Evolutionary conservation across 305 asterid species (phyloP).

Genomic region (Rubia peregrina): DNA sequence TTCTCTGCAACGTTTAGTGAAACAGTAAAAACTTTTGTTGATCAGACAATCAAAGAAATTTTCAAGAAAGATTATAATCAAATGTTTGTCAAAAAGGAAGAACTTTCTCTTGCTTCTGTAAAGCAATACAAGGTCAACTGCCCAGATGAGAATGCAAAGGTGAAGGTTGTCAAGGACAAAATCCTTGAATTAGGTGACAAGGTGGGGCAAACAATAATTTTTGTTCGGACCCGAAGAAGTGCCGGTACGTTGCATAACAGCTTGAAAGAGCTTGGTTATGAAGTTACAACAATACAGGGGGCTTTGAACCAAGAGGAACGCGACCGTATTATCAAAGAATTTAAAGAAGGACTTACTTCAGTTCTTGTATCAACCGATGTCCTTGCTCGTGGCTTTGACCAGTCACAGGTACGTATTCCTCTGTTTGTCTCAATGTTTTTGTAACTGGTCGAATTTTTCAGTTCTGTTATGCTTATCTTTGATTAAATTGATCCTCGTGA

Average conservation of each 20-base stretch:
- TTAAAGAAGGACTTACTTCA: constrained; percentile 83
- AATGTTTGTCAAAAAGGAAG: constrained; percentile 87
- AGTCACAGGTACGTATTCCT: constrained; percentile 49
- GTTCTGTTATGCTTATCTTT: neutral
- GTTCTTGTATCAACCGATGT: constrained; percentile 90
- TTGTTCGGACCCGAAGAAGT: constrained; percentile 51
- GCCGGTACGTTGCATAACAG: constrained; percentile 52
- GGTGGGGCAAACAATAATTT: constrained; percentile 85
- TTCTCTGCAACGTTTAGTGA: constrained; percentile 92
- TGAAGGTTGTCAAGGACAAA: constrained; percentile 65
- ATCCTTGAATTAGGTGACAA: constrained; percentile 80
- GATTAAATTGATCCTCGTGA: neutral
- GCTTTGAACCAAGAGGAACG: constrained; percentile 61
- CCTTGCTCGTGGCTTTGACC: constrained; percentile 96
- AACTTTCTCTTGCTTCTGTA: constrained; percentile 67
- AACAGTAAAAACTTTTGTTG: constrained; percentile 55
- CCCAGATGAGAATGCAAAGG: constrained; percentile 81
- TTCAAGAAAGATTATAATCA: constrained; percentile 65
- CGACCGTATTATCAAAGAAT: constrained; percentile 74
- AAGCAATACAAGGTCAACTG: constrained; percentile 85
- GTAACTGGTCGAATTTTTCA: neutral
- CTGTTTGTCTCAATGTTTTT: constrained; percentile 1
- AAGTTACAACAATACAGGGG: constrained; percentile 93
- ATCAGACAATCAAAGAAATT: constrained; percentile 57
- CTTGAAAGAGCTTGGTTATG: constrained; percentile 55